A percentile compares a stretch with the other conserved stretches of the same genome.
These are phyloP conservation scores for Phytophthora idaei DNA, from an alignment of 352 stramenopile species.

Conservation along the genomic window DNA sequence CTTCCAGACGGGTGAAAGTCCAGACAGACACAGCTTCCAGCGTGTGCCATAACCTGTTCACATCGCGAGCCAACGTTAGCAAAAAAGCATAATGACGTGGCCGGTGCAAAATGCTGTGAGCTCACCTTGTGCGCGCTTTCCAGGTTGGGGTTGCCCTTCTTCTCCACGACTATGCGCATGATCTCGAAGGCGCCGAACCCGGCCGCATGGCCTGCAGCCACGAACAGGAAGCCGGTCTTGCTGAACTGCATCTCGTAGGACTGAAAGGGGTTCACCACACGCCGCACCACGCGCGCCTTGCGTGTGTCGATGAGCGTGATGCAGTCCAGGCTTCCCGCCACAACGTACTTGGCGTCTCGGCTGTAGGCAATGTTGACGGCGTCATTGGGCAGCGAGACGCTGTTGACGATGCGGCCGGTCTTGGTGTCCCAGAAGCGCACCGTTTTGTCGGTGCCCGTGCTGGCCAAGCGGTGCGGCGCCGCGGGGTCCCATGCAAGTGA, in stretches of 20 bases:
- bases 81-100: not conserved
- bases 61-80: conserved; percentile 1
- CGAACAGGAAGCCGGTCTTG: conserved; percentile 78
- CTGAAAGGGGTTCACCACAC: conserved; percentile 84
- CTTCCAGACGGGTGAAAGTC: conserved; percentile 80
- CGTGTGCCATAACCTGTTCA: conserved; percentile 66
- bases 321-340: conserved; percentile 73
- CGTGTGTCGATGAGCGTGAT: conserved; percentile 84
- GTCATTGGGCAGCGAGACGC: conserved; percentile 74
- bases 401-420: conserved; percentile 77
- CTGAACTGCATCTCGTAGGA: conserved; percentile 87
- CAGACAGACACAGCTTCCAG: conserved; percentile 82
- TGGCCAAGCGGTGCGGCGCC: conserved; percentile 61
- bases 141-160: conserved; percentile 81
- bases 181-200: conserved; percentile 87
- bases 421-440: conserved; percentile 88
- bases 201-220: conserved; percentile 75
- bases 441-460: conserved; percentile 79
- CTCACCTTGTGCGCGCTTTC: conserved; percentile 84
- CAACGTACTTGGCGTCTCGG: conserved; percentile 83
- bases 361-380: conserved; percentile 84
- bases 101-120: not conserved
- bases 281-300: conserved; percentile 79
- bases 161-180: conserved; percentile 77
- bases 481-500: conserved; percentile 83